Evolutionary conservation across 1,284 basidiomycete genomes (phyloP), one percentile per base, ranked within the genome.

Genomic region (Anthracocystis setariae): DNA sequence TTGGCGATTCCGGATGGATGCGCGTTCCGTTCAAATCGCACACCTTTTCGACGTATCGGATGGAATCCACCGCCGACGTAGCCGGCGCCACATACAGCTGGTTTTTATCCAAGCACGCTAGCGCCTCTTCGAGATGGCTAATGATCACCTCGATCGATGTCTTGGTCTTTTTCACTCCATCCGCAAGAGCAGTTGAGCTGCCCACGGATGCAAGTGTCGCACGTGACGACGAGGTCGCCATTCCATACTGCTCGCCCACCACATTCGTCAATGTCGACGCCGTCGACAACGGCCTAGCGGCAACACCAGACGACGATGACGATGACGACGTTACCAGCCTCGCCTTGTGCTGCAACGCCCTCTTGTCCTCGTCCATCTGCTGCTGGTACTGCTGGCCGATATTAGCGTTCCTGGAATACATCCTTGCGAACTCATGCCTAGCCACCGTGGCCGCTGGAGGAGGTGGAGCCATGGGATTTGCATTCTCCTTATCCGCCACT

Each of bases 81-180:
- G 52, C 1, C 0, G 73, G 75, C 2, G 90, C 87, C 3, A 86
- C 85, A 85, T 91, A 93, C 12, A 90, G 80, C 45, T 83, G 85
- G 0, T 88, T 89, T 7, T 81, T 81, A 4, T 88, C 86, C 69
- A 87, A 87, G 21, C 89, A 89, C 1, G 89, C 87, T 74, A 94
- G 89, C 0, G 91, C 92, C 3, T 87, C 74, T 2, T 86, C 86
- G 43, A 94, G 85, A 9, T 89, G 89, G 54, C 89, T 86, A 10
- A 89, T 89, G 62, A 79, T 79, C n/a, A 61, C 44, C 52, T 79
- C 81, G 62, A 79, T 68, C 12, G 68, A 64, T 0, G 67, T 64
- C 27, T 58, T 51, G 3, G 70, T 57, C 43, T 59, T 65, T n/a
- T 58, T 63, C 15, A 13, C 43, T 7, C 55, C 60, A 5, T 56